These are phyloP conservation scores for Hypericum androsaemum DNA, from an alignment of 345 rosid genomes.

Conservation along the genomic window DNA sequence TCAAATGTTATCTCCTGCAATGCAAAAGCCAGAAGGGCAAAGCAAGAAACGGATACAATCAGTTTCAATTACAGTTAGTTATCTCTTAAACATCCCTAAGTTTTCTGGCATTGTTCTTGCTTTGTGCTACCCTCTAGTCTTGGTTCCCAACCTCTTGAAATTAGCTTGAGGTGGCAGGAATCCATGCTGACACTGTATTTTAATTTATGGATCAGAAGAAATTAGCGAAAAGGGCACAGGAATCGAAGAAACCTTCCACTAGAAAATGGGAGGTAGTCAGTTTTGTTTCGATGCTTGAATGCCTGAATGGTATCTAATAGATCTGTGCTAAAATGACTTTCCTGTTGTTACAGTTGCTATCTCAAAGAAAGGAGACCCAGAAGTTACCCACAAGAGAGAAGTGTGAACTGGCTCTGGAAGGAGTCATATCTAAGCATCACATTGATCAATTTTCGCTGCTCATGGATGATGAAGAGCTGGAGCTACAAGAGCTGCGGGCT, in stretches of 20 bases:
- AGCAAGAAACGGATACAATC: constrained; percentile 35
- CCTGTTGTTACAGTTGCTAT: constrained; percentile 36
- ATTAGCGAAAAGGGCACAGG: constrained; percentile 35
- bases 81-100: not conserved
- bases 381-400: constrained; percentile 33
- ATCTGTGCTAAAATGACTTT: constrained; percentile 11
- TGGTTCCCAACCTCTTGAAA: no score
- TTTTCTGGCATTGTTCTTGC: constrained; percentile 1
- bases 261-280: constrained; percentile 48
- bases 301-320: constrained; percentile 10
- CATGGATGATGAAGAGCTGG: constrained; percentile 88
- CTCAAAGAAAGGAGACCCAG: constrained; percentile 25
- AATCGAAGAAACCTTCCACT: constrained; percentile 42
- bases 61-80: constrained; percentile 46
- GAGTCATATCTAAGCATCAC: constrained; percentile 24
- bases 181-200: constrained; percentile 17
- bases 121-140: not conserved
- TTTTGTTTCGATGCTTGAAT: constrained; percentile 5
- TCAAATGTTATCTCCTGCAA: constrained; percentile 14
- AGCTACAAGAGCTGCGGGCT: constrained; percentile 64
- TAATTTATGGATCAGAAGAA: constrained; percentile 45
- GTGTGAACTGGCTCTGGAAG: constrained; percentile 63
- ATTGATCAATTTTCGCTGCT: constrained; percentile 37
- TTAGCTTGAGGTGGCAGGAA: not conserved
- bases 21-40: constrained; percentile 27